Evolutionary conservation across 176 grass and related monocot species (phyloP), one percentile per base, ranked within the genome.

Genomic region (Secale cereale): DNA sequence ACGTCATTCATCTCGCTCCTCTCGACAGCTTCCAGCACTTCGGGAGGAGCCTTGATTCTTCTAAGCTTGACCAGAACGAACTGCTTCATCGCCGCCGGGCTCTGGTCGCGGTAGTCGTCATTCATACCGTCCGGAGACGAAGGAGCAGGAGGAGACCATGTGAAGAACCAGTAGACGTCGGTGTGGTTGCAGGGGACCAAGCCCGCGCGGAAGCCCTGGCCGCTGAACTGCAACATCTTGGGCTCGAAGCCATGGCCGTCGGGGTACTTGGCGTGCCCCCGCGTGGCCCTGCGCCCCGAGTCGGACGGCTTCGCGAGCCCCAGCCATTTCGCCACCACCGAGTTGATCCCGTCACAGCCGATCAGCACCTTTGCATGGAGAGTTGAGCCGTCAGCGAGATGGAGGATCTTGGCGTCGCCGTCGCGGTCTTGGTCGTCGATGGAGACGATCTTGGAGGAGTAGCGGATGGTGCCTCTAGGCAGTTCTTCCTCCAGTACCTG

Each of bases 261-360:
- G 0, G 74, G 74, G 48, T 35, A 59, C 19, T 35, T 32, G 29
- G 74, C 74, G 48, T 11, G 29, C 4, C 75, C 75, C 5, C 75
- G 50, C 30, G 75, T 59, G 52, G 75, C 30, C 11, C 11, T 15
- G 30, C 52, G 50, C 19, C 75, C 75, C 11, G 75, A 78, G 31
- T 78, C 52, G 3, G 3, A 16, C 6, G 20, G 75, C 75, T 78
- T 59, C 3, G 75, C 20, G 52, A 85, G 83, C 0, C 64, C 33
- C 0, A 85, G 74, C n/a, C 76, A 78, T 28, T n/a, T 70, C 1
- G 83, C 74, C 63, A 78, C 83, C 74, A 59, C 74, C 2, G 75
- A 85, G 33, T 85, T 69, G 2, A 66, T 57, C 32, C 83, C 83
- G 3, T 85, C 83, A 11, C 83, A 85, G 2, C 83, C 74, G 11